These are phyloP conservation scores for Afroboletus lepidellus DNA, from an alignment of 1,284 basidiomycete genomes.

Conservation along the genomic window DNA sequence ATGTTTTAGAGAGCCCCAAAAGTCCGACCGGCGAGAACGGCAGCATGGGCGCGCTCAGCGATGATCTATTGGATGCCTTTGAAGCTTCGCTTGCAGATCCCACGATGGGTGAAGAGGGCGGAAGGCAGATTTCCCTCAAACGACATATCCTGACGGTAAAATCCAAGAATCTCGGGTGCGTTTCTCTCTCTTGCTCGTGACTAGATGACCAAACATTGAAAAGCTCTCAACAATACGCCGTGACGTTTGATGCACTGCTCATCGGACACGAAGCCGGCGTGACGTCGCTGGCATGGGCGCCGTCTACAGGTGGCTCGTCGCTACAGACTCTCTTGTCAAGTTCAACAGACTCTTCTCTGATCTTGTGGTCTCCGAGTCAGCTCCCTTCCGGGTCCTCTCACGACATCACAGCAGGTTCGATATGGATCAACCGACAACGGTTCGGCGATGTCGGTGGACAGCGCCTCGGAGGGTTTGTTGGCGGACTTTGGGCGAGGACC, in stretches of 20 bases:
- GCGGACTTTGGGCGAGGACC: slow-evolving; percentile 69
- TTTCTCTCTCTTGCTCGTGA: background rate
- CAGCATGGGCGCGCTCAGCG: slow-evolving; percentile 40
- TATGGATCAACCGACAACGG: slow-evolving; percentile 87
- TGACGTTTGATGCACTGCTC: slow-evolving; percentile 89
- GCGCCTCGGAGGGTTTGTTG: slow-evolving; percentile 86
- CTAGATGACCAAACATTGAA: slow-evolving; percentile 4
- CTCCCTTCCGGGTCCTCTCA: slow-evolving; percentile 34
- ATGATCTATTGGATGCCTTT: slow-evolving; percentile 84
- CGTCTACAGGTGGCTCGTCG: slow-evolving; percentile 24
- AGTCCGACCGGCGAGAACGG: slow-evolving; percentile 12
- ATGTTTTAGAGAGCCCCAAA: slow-evolving; percentile 37
- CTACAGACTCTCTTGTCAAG: slow-evolving; percentile 74
- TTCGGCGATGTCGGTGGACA: slow-evolving; percentile 92
- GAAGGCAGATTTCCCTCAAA: slow-evolving; percentile 81
- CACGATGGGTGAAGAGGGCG: slow-evolving; percentile 66
- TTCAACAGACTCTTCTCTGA: slow-evolving; percentile 90
- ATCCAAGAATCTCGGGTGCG: slow-evolving; percentile 47
- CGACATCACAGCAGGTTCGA: slow-evolving; percentile 46
- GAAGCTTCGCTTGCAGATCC: slow-evolving; percentile 73
- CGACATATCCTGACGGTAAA: slow-evolving; percentile 73
- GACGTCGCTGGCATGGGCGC: slow-evolving; percentile 84
- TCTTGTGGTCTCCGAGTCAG: slow-evolving; percentile 83
- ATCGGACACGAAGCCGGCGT: slow-evolving; percentile 90
- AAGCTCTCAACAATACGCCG: slow-evolving; percentile 63